Conservation (phyloP, 2,329 filamentous ascomycete genomes). For the Verruconis gallopava region DNA sequence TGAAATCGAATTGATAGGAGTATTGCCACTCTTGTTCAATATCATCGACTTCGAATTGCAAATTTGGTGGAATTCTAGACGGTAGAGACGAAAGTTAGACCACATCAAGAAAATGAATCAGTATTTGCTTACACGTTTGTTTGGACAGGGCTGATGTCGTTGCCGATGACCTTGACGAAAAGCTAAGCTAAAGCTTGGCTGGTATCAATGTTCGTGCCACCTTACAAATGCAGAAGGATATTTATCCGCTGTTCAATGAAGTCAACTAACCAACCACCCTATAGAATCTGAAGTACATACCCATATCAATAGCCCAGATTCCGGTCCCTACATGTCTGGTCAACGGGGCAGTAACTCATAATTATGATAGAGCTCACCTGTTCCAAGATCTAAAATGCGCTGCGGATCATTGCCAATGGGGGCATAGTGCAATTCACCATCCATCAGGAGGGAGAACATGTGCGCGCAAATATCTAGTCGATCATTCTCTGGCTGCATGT, state of each 20-base stretch:
- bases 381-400: slow-evolving; percentile 24
- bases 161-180: slow-evolving; percentile 23
- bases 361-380: slow-evolving; percentile 3
- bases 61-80: slow-evolving; percentile 42
- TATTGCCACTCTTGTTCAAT: slow-evolving; percentile 45
- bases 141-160: slow-evolving; percentile 26
- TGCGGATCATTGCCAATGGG: slow-evolving; percentile 31
- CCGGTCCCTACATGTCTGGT: slow-evolving; percentile 12
- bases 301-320: slow-evolving; percentile 27
- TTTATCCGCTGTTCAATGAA: too few relatives aligned
- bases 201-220: too few relatives aligned
- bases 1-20: slow-evolving; percentile 38
- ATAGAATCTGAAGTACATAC: too few relatives aligned
- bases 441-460: slow-evolving; percentile 14
- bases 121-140: slow-evolving; percentile 18
- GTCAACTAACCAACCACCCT: too few relatives aligned
- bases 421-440: slow-evolving; percentile 32
- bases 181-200: too few relatives aligned
- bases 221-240: slow-evolving; percentile 17
- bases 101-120: background rate
- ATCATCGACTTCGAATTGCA: slow-evolving; percentile 51
- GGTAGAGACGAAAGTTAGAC: slow-evolving; percentile 8
- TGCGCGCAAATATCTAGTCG: slow-evolving; percentile 18
- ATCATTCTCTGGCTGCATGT: slow-evolving; percentile 16
- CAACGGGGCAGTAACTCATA: too few relatives aligned